Conservation (phyloP, 306 rosid genomes). For the Lablab purpureus region DNA sequence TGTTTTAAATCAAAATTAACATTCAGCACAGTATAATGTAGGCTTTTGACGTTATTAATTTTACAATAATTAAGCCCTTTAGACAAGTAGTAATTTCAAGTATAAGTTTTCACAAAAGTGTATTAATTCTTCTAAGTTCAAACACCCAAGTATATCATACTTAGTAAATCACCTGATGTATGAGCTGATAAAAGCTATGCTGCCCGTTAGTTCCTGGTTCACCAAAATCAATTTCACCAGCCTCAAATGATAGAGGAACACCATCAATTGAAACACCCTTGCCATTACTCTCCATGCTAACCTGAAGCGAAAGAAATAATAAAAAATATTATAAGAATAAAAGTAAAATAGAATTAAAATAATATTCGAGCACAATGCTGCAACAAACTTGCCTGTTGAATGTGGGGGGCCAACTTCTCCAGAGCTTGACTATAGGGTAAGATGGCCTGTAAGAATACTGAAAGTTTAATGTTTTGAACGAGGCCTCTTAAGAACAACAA, state of each 20-base stretch:
- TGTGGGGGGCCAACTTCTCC: slow-evolving; percentile 93
- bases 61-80: background rate
- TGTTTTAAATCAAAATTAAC: slow-evolving; percentile 10
- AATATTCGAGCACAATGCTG: slow-evolving; percentile 32
- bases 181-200: slow-evolving; percentile 97
- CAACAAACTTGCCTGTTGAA: slow-evolving; percentile 76
- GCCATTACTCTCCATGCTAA: slow-evolving; percentile 99
- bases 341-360: background rate
- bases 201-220: slow-evolving; percentile 99
- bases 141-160: background rate
- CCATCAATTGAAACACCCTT: slow-evolving; percentile 98
- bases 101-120: background rate
- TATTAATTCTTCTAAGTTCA: background rate
- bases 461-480: slow-evolving; percentile 16
- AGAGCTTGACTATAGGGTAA: slow-evolving; percentile 92
- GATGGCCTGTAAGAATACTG: slow-evolving; percentile 68
- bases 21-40: background rate
- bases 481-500: slow-evolving; percentile 14
- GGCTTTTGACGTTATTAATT: background rate
- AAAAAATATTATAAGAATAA: slow-evolving; percentile 21
- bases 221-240: slow-evolving; percentile 98
- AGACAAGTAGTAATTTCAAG: background rate
- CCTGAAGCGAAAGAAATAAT: slow-evolving; percentile 51
- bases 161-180: slow-evolving; percentile 81
- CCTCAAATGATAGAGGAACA: slow-evolving; percentile 81